Evolutionary conservation across 306 rosid species (phyloP).

Genomic region (Fagus crenata): DNA sequence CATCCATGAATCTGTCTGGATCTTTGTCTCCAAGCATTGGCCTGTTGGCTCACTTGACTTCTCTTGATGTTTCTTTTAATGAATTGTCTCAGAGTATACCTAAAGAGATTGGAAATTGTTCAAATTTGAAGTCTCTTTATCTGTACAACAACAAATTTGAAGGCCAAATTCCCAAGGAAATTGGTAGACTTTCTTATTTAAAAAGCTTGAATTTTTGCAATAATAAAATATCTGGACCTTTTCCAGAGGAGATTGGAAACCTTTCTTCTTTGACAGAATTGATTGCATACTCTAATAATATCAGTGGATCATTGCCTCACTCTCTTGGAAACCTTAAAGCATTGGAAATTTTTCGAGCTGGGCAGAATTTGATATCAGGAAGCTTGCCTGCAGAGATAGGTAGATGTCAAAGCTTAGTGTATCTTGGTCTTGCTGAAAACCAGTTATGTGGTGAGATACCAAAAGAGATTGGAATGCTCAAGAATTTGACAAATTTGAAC

Average conservation of each 20-base stretch:
- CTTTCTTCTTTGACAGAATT: slow-evolving; percentile 65
- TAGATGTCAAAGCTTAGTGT: slow-evolving; percentile 56
- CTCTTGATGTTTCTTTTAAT: slow-evolving; percentile 64
- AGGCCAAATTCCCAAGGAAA: slow-evolving; percentile 63
- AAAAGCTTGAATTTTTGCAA: slow-evolving; percentile 69
- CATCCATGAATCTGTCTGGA: slow-evolving; percentile 68
- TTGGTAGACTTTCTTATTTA: slow-evolving; percentile 61
- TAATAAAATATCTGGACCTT: slow-evolving; percentile 59
- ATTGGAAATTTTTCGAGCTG: slow-evolving; percentile 68
- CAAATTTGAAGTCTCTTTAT: slow-evolving; percentile 45
- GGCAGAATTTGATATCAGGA: slow-evolving; percentile 82
- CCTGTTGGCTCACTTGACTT: slow-evolving; percentile 52
- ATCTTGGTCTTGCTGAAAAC: slow-evolving; percentile 92
- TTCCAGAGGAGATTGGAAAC: slow-evolving; percentile 77
- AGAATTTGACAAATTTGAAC: slow-evolving; percentile 49
- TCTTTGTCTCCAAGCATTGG: slow-evolving; percentile 53
- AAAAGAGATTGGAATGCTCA: slow-evolving; percentile 76
- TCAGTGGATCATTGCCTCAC: slow-evolving; percentile 70
- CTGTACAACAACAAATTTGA: slow-evolving; percentile 68
- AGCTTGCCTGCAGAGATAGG: slow-evolving; percentile 73
- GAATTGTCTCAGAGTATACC: slow-evolving; percentile 57
- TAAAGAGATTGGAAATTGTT: slow-evolving; percentile 73
- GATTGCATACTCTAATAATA: slow-evolving; percentile 70
- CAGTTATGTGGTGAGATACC: slow-evolving; percentile 70
- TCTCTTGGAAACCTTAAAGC: slow-evolving; percentile 74